Evolutionary conservation across 805 yeast genomes (phyloP).

Genomic region (Soucietia sequanensis): DNA sequence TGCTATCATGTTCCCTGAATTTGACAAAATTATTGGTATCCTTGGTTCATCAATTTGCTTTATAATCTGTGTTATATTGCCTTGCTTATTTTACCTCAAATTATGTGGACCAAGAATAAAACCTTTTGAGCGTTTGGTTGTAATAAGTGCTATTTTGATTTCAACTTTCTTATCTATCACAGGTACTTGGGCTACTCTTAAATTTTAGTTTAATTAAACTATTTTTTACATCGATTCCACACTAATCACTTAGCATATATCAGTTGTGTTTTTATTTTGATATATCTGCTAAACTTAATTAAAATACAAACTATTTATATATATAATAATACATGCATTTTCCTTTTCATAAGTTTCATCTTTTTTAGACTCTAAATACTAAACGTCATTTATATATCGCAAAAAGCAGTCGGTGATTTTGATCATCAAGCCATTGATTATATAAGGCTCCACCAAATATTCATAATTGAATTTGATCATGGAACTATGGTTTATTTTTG

Average conservation of each 20-base stretch:
- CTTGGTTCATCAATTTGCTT: slow-evolving; percentile 81
- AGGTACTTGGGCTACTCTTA: slow-evolving; percentile 57
- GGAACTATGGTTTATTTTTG: too few species aligned
- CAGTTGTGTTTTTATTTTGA: too few species aligned
- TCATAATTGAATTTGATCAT: slow-evolving; percentile 39
- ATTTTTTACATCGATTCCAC: too few species aligned
- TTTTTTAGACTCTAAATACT: too few species aligned
- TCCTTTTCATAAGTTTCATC: background rate
- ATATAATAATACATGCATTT: background rate
- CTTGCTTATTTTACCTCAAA: slow-evolving; percentile 66
- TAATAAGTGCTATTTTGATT: slow-evolving; percentile 43
- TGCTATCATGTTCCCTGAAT: slow-evolving; percentile 69
- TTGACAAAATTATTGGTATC: slow-evolving; percentile 78
- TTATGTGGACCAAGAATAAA: slow-evolving; percentile 49
- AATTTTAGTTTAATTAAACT: too few species aligned
- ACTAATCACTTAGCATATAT: background rate
- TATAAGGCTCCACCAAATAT: slow-evolving; percentile 26
- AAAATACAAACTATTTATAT: background rate
- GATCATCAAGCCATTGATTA: slow-evolving; percentile 29
- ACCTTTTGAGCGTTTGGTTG: slow-evolving; percentile 33
- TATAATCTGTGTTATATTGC: slow-evolving; percentile 74
- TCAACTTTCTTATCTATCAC: slow-evolving; percentile 50
- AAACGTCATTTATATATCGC: slow-evolving; percentile 9
- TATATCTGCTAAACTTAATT: too few species aligned
- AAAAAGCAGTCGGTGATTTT: slow-evolving; percentile 29